Evolutionary conservation across 1,284 basidiomycete genomes (phyloP).

Genomic region (Microbotryomycetes sp.): DNA sequence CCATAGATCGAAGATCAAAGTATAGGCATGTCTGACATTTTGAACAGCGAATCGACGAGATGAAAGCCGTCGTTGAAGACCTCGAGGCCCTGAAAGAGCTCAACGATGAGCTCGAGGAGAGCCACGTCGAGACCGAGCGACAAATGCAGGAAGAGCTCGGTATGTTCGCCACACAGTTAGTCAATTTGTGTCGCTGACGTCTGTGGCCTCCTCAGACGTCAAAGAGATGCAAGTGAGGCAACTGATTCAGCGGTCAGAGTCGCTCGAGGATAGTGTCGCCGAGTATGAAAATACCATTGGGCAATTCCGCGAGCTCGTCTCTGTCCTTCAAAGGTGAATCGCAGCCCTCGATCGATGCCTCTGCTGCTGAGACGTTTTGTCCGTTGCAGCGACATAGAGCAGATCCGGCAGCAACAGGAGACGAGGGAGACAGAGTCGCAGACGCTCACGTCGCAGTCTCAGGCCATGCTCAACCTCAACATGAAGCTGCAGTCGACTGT

Average conservation of each 20-base stretch:
- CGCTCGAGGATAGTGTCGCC: slow-evolving; percentile 66
- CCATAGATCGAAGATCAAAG: not conserved
- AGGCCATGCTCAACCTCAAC: slow-evolving; percentile 78
- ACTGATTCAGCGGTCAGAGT: slow-evolving; percentile 55
- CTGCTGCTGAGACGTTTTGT: slow-evolving; percentile 2
- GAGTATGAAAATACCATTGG: slow-evolving; percentile 80
- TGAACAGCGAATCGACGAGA: slow-evolving; percentile 84
- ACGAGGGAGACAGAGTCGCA: slow-evolving; percentile 70
- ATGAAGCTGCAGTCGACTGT: slow-evolving; percentile 83
- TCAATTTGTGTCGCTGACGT: not conserved
- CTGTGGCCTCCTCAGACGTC: slow-evolving; percentile 48
- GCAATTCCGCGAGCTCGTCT: slow-evolving; percentile 84
- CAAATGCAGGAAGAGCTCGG: slow-evolving; percentile 83
- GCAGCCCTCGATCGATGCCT: not conserved
- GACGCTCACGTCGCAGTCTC: slow-evolving; percentile 66
- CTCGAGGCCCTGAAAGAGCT: slow-evolving; percentile 92
- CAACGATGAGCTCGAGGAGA: slow-evolving; percentile 94
- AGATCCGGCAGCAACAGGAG: slow-evolving; percentile 70
- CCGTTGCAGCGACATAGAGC: slow-evolving; percentile 64
- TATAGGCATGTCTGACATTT: slow-evolving; percentile 8
- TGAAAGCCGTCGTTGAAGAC: slow-evolving; percentile 80
- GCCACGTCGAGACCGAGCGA: slow-evolving; percentile 89
- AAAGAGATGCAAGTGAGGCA: slow-evolving; percentile 65
- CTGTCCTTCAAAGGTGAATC: slow-evolving; percentile 64
- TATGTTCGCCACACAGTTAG: slow-evolving; percentile 39